phyloP scores from a whole-genome alignment of 2,329 filamentous ascomycete species.

The Monosporascus ibericus region DNA sequence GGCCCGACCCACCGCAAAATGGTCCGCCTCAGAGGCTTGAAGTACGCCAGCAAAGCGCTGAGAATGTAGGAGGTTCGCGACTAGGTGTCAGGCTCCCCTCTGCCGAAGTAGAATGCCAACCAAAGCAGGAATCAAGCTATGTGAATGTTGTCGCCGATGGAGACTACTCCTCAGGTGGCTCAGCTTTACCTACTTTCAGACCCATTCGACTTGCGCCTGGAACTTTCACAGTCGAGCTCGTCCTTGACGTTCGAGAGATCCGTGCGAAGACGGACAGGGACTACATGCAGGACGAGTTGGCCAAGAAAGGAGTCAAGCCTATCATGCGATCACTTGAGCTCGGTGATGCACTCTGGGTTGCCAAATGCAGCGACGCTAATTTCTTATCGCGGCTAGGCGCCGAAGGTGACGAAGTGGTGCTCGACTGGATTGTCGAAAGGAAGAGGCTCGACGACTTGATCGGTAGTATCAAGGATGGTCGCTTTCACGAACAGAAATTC shows the following conservation, averaged over 20 bases:
- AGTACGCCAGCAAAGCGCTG: constrained; percentile 4
- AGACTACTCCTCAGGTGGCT: constrained; percentile 13
- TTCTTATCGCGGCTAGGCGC: constrained; percentile 50
- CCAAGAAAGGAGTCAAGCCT: constrained; percentile 58
- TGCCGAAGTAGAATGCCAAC: constrained; percentile 14
- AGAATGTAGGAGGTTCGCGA: constrained; percentile 3
- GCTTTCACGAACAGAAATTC: constrained; percentile 82
- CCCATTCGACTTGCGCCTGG: constrained; percentile 58
- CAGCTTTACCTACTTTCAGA: constrained; percentile 40
- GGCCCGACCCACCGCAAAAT: constrained; percentile 9
- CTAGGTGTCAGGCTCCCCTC: constrained; percentile 12
- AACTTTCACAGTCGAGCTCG: constrained; percentile 64
- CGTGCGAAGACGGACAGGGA: constrained; percentile 67
- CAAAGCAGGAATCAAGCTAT: constrained; percentile 19
- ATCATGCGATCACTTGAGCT: constrained; percentile 65
- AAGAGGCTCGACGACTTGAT: constrained; percentile 77
- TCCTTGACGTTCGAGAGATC: constrained; percentile 71
- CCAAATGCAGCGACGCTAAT: constrained; percentile 57
- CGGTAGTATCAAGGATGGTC: constrained; percentile 74
- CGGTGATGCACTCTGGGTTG: constrained; percentile 75
- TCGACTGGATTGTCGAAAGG: constrained; percentile 77
- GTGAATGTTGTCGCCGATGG: constrained; percentile 36
- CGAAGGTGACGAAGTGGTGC: constrained; percentile 63
- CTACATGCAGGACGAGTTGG: constrained; percentile 68
- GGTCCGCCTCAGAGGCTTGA: constrained; percentile 10